Evolutionary conservation across 176 grass and related monocot species (phyloP), one percentile per base, ranked within the genome.

Genomic region (Avena atlantica): DNA sequence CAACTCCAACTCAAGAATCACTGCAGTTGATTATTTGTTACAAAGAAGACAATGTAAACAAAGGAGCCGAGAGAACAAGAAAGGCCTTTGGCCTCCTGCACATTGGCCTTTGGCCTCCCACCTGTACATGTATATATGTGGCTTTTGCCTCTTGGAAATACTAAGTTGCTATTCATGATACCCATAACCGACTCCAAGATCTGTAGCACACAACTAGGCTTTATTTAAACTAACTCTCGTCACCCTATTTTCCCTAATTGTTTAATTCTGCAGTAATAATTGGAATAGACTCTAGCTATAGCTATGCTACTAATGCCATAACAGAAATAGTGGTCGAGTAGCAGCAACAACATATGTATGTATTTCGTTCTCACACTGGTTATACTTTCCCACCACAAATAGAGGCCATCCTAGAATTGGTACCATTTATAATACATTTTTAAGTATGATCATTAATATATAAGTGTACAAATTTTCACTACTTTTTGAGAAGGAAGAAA

Each of bases 291-390:
- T 34, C 31, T 34, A 34, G 31, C 31, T 34, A 34, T 34, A 34
- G 31, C 31, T 34, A 34, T 34, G 31, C 31, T 34, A 34, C 31
- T 34, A 34, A 34, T 34, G 31, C 31, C 31, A 34, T 34, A 34
- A 34, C 31, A 34, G 31, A 44, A 57, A 87, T 62, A 64, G 58
- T 87, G 6, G 15, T 66, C 77, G 59, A 42, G 24, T 76, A 65
- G 40, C 49, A 58, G 50, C 11, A 70, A 58, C 56, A 58, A 58
- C 56, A 58, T 9, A 70, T 70, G 1, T 88, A 83, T 84, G n/a
- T 58, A 3, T 40, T 37, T 58, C 20, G 1, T 48, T 73, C 21
- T 48, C 20, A 47, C 70, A n/a, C 44, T 47, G 8, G 31, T 42
- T 70, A 70, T 40, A 19, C 67, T 17, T 37, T 9, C 67, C 15